Evolutionary conservation across 1,139 yeast species (phyloP), one percentile per base, ranked within the genome.

Genomic region (Yamadazyma friedrichii): DNA sequence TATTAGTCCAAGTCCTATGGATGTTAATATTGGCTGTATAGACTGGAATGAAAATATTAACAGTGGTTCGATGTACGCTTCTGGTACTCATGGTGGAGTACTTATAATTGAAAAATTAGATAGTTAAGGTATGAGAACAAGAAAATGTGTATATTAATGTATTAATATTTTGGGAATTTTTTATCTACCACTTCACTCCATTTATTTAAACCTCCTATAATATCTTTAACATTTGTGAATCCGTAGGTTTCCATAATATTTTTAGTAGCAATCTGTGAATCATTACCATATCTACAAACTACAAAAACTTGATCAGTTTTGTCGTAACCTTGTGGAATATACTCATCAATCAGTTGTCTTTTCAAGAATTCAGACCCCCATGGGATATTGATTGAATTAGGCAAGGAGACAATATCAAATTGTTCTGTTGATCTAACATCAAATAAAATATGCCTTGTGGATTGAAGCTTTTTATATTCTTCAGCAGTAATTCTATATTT

Each of bases 361-460:
- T 74, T 66, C 37, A 70, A 67, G 35, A 70, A 65, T 17, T 74
- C 54, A 4, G 71, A 67, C 12, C 70, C 77, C 62, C 84, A 73
- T 5, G 89, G 89, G 17, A 88, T 61, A 57, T 84, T 87, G 9
- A 78, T 56, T 0, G 96, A 72, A 25, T 70, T 60, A 0, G 84
- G 78, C 8, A 93, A 61, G 37, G 75, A 65, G 3, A 85, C 78
- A 24, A 93, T 84, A 3, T 70, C 74, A 52, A 70, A 93, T 56
- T 93, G 98, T 36, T 82, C 88, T 12, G 58, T 56, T 0, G 95
- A 91, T 45, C 99, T 75, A 1, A 91, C 97, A 59, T 93, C 99
- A 11, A 91, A 40, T 10, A 88, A 58, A 1, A 63, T 10, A 33
- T 42, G 42, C 15, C 39, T 34, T 3, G 53, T 50, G 3, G 48